Base-by-base conservation (phyloP, 805 yeast species). In the Citeromyces nyonsensis region DNA sequence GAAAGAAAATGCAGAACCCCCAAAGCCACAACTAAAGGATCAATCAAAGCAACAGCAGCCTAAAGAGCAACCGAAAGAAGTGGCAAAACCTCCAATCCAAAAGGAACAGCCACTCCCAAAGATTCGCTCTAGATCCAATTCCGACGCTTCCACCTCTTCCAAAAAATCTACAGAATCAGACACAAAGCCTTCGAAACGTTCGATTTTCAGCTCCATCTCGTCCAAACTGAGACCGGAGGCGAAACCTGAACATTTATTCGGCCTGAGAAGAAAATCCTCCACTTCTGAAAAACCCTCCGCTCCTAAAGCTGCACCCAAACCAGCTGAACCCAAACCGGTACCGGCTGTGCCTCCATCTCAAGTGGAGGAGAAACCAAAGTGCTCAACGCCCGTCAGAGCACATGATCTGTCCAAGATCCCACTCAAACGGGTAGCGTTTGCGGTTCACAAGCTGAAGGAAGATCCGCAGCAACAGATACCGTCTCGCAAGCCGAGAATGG, bases 401-500 rank as follows among this genome's bases (percentile, higher is more conserved):
- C 22, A 33, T 22, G 30, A 35, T 25, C 28, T 51, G 15, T 61
- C 56, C 30, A 41, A 39, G 5, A 42, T 55, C 5, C 48, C 52
- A 4, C 54, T 69, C 37, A 54, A 54, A 36, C 47, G 77, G 29
- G 76, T 69, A 3, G 51, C 59, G 2, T 69, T 69, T 46, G 70
- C 75, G 3, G 45, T 69, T 6, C 65, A 69, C 35, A 49, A 55
- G 32, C 52, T 69, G 26, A 45, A 53, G 3, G 60, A 56, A 37
- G 76, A 69, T 42, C 76, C 77, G 1, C 76, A 69, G 41, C 77
- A 69, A 43, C 77, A 69, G 44, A 69, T 69, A 32, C 77, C 77
- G 1, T 66, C 74, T 2, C 48, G 76, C 34, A 51, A 63, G 25
- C 77, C 77, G 0, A 56, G 53, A 31, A 62, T 54, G 33, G 77